Conservation (phyloP, 2,329 filamentous ascomycete species). For the Fusarium buxicola region DNA sequence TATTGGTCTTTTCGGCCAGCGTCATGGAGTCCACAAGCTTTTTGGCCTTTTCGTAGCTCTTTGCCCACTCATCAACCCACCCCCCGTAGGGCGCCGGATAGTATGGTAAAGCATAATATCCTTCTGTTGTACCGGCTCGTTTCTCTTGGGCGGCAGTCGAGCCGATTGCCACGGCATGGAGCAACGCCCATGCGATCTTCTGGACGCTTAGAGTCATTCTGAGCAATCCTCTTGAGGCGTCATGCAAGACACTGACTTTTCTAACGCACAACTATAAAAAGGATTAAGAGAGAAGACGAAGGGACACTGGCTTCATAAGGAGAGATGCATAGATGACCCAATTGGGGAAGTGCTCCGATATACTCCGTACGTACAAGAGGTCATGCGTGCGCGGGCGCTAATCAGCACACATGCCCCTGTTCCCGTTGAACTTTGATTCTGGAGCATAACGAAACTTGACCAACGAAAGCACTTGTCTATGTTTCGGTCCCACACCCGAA, state of each 20-base stretch:
- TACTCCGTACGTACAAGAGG: too few relatives aligned
- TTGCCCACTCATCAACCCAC: conserved; percentile 75
- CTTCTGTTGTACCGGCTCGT: conserved; percentile 23
- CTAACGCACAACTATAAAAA: neutral
- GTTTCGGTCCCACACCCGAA: conserved; percentile 4
- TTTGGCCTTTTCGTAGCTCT: conserved; percentile 77
- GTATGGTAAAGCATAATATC: conserved; percentile 64
- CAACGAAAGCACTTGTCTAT: neutral
- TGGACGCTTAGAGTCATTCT: conserved; percentile 3
- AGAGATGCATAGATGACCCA: neutral
- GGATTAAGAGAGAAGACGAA: neutral
- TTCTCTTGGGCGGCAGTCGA: conserved; percentile 1
- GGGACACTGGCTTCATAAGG: too few relatives aligned
- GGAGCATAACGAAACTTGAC: too few relatives aligned
- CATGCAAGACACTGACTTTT: too few relatives aligned
- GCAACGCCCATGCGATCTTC: conserved; percentile 6
- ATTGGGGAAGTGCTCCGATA: conserved; percentile 14
- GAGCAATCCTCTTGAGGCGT: too few relatives aligned
- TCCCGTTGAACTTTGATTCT: conserved; percentile 16
- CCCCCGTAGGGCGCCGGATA: conserved; percentile 80
- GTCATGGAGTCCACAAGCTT: conserved; percentile 80
- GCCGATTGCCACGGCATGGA: conserved; percentile 6
- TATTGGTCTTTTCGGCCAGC: conserved; percentile 82
- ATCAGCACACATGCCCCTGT: conserved; percentile 3
- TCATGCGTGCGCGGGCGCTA: conserved; percentile 11